These are phyloP conservation scores for Cynanchum wilfordii DNA, from an alignment of 257 asterid genomes.

Conservation along the genomic window DNA sequence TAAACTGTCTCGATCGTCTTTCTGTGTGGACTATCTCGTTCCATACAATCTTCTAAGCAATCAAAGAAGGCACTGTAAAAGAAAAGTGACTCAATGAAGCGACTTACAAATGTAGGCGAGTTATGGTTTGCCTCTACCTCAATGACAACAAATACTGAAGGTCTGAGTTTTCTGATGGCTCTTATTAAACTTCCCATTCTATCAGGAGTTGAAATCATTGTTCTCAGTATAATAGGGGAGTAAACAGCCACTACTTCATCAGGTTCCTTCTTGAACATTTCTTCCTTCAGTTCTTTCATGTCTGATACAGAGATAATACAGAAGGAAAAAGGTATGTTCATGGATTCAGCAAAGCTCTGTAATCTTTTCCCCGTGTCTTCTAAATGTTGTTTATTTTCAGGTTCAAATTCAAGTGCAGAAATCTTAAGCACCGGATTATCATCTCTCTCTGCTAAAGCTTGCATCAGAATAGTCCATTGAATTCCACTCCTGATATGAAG, in stretches of 20 bases:
- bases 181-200: slow-evolving; percentile 39
- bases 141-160: slow-evolving; percentile 43
- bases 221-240: slow-evolving; percentile 34
- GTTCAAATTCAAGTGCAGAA: slow-evolving; percentile 49
- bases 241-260: slow-evolving; percentile 49
- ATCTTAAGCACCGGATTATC: slow-evolving; percentile 31
- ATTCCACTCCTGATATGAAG: slow-evolving; percentile 64
- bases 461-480: slow-evolving; percentile 59
- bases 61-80: slow-evolving; percentile 50
- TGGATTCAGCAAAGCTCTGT: slow-evolving; percentile 40
- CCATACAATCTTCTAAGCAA: slow-evolving; percentile 61
- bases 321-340: slow-evolving; percentile 43
- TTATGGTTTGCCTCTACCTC: slow-evolving; percentile 73
- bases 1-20: slow-evolving; percentile 36
- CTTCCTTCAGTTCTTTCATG: slow-evolving; percentile 38
- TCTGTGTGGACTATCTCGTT: slow-evolving; percentile 28
- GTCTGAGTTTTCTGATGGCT: slow-evolving; percentile 35
- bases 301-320: slow-evolving; percentile 31
- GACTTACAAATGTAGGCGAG: slow-evolving; percentile 50
- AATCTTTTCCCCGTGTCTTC: slow-evolving; percentile 46
- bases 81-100: slow-evolving; percentile 51
- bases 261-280: slow-evolving; percentile 19
- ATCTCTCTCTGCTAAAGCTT: slow-evolving; percentile 41
- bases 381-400: slow-evolving; percentile 23
- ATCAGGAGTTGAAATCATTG: slow-evolving; percentile 47